Conservation (phyloP, 805 yeast species). For the Clavispora vitiphila region DNA sequence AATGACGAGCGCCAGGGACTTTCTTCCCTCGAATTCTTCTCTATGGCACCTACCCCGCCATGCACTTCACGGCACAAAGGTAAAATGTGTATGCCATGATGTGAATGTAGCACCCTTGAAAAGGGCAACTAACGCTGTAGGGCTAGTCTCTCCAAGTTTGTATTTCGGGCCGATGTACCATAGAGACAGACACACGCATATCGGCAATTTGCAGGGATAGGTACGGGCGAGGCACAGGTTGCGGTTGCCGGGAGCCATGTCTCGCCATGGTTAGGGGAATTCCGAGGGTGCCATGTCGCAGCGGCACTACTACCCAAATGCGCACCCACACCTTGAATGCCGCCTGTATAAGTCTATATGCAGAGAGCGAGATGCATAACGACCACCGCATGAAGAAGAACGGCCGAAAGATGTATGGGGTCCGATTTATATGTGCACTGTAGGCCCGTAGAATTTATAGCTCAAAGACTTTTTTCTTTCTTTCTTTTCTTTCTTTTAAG, state of each 20-base stretch:
- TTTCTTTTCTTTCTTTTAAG: constrained; percentile 2
- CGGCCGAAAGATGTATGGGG: background rate
- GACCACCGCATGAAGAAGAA: background rate
- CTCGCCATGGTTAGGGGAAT: background rate
- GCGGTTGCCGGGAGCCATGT: background rate
- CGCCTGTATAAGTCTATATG: background rate
- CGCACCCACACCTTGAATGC: background rate
- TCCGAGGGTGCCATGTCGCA: constrained; percentile 1
- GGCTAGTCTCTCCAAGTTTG: background rate
- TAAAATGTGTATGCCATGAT: background rate
- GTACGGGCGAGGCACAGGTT: background rate
- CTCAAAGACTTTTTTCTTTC: constrained; percentile 1
- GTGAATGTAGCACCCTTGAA: background rate
- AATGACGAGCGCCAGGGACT: no score
- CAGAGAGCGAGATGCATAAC: constrained; percentile 1
- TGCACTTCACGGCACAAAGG: no score
- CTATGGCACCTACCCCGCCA: no score
- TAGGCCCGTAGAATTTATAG: constrained; percentile 1
- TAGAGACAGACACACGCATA: background rate
- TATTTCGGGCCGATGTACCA: background rate
- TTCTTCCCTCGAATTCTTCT: no score
- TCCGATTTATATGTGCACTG: background rate
- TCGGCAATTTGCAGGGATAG: background rate
- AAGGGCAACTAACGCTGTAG: background rate
- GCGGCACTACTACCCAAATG: background rate